Evolutionary conservation across 2,329 filamentous ascomycete genomes (phyloP), one percentile per base, ranked within the genome.

Genomic region (Penicillium olsonii): DNA sequence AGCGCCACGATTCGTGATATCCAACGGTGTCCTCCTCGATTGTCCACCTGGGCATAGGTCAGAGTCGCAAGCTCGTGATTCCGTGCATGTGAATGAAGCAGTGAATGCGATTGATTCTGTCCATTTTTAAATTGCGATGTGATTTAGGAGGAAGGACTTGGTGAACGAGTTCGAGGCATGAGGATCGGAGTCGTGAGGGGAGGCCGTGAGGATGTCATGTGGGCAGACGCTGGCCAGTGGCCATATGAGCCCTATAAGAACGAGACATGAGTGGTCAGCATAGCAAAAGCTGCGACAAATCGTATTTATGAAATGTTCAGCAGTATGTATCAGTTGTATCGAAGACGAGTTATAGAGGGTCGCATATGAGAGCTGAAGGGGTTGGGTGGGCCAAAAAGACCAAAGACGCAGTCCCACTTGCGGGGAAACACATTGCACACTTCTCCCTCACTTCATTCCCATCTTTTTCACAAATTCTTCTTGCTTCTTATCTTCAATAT

Each of bases 401-500:
- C 47, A 45, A 50, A 35, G 17, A 31, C 18, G 48, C 40, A 50
- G 20, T 47, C 35, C 19, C 26, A 27, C 48, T 50, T 50, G 48
- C 44, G 51, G 48, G 45, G 47, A 50, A 50, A 45, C 41, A 10
- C 11, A 57, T 35, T 57, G 58, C 46, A 53, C 45, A 49, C 57
- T 27, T 48, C 52, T 53, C 42, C 56, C 55, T 37, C 53, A 42
- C 56, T 47, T 47, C 52, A 53, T 22, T 45, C 44, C 33, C 38
- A 31, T 42, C 42, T 40, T n/a, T 31, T 37, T 40, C 41, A 17
- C 33, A 27, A 37, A 43, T 29, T 44, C 29, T 31, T 43, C 37
- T 37, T 46, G 42, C 44, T 22, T 20, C 27, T 10, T 24, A 19
- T 35, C n/a, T 43, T 49, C 60, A 62, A 49, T 42, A 74, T 75